A percentile compares a stretch with the other conserved stretches of the same genome.
phyloP scores from a whole-genome alignment of 257 asterid species.

The Nicotiana knightiana region DNA sequence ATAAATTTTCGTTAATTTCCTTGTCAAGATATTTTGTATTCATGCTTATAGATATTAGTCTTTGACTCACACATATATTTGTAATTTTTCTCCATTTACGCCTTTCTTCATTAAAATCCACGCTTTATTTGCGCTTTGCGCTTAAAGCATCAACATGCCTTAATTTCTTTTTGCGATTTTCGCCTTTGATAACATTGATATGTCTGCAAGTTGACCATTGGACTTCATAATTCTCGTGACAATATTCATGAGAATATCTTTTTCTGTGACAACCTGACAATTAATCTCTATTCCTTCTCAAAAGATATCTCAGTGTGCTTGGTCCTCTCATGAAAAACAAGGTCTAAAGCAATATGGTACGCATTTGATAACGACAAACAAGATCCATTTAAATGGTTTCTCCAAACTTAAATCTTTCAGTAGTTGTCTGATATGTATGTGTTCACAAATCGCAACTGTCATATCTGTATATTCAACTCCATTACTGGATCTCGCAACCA shows the following conservation, averaged over 20 bases:
- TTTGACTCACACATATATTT: too few relatives aligned
- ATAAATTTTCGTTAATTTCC: too few relatives aligned
- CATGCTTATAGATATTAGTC: too few relatives aligned
- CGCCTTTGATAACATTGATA: too few relatives aligned
- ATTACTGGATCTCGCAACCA: not conserved
- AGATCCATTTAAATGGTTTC: not conserved
- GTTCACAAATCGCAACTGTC: not conserved
- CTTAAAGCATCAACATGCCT: too few relatives aligned
- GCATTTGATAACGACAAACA: not conserved
- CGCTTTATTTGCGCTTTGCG: too few relatives aligned
- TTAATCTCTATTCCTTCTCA: not conserved
- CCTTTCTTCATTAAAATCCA: too few relatives aligned
- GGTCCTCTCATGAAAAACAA: not conserved
- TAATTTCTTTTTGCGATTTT: too few relatives aligned
- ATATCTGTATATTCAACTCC: not conserved
- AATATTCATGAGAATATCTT: not conserved
- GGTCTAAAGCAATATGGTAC: not conserved
- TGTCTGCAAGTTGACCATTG: not conserved
- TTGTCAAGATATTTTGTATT: too few relatives aligned
- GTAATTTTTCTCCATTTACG: too few relatives aligned
- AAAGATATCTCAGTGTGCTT: not conserved
- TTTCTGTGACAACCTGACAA: not conserved
- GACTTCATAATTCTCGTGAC: not conserved
- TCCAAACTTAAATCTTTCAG: not conserved
- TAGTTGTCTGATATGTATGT: not conserved